A percentile compares a stretch with the other conserved stretches of the same genome.
Conservation (phyloP, 1,284 basidiomycete species). For the Leccinum laetum region DNA sequence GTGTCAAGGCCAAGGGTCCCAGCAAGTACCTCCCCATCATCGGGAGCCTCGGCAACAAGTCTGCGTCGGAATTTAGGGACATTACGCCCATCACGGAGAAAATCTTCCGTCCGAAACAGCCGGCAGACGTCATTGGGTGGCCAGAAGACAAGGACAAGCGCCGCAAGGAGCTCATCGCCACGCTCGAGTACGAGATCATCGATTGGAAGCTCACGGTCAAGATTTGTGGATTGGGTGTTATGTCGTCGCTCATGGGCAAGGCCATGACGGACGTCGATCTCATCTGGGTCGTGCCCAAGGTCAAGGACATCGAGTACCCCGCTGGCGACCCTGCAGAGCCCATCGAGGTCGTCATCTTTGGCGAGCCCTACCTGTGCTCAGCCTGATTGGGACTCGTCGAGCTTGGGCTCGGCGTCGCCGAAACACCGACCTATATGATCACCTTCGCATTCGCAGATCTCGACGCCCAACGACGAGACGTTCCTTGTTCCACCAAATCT, state of each 20-base stretch:
- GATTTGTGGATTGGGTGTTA: slow-evolving; percentile 95
- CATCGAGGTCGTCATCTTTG: slow-evolving; percentile 84
- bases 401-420: too few species aligned
- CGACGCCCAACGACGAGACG: too few species aligned
- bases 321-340: slow-evolving; percentile 88
- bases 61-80: slow-evolving; percentile 62
- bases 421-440: too few species aligned
- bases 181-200: slow-evolving; percentile 92
- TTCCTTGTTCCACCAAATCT: too few species aligned
- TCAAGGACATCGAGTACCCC: slow-evolving; percentile 91
- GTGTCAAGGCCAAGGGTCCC: slow-evolving; percentile 68
- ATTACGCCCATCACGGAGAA: slow-evolving; percentile 57
- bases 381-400: slow-evolving; percentile 41
- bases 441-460: too few species aligned
- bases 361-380: slow-evolving; percentile 18
- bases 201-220: slow-evolving; percentile 98
- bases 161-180: slow-evolving; percentile 86
- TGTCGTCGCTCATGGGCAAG: slow-evolving; percentile 96
- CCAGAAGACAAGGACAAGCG: slow-evolving; percentile 89
- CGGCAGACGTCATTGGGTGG: slow-evolving; percentile 82
- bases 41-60: slow-evolving; percentile 64
- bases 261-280: slow-evolving; percentile 95
- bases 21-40: slow-evolving; percentile 79
- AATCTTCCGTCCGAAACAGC: slow-evolving; percentile 57
- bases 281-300: slow-evolving; percentile 91